These are phyloP conservation scores for Penicillium hesseltinei DNA, from an alignment of 2,329 filamentous ascomycete genomes.

Conservation along the genomic window DNA sequence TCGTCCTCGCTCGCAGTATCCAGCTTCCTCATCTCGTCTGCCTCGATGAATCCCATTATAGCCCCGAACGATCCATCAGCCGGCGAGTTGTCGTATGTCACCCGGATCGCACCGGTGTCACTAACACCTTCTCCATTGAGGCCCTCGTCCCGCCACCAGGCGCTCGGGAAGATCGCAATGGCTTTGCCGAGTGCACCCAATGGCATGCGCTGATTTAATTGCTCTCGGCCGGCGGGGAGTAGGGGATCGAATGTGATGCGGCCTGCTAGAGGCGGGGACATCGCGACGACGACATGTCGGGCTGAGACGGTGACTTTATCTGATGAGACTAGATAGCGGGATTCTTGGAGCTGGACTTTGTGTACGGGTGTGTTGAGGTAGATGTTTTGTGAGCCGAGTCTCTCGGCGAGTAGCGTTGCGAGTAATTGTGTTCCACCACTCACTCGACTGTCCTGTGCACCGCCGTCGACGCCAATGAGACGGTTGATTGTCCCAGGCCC, in stretches of 20 bases:
- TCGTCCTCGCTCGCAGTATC: constrained; percentile 22
- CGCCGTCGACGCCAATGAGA: background rate
- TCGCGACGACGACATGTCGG: constrained; percentile 2
- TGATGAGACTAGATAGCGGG: background rate
- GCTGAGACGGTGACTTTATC: background rate
- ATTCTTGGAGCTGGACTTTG: constrained; percentile 1
- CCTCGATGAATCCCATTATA: constrained; percentile 29
- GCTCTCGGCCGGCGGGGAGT: constrained; percentile 4
- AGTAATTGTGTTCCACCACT: constrained; percentile 2
- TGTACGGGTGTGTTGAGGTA: background rate
- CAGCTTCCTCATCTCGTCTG: constrained; percentile 23
- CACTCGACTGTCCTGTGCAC: constrained; percentile 4
- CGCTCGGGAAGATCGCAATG: constrained; percentile 9
- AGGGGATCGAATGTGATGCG: background rate
- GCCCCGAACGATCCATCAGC: constrained; percentile 23
- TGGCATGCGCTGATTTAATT: constrained; percentile 17
- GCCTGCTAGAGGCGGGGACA: background rate
- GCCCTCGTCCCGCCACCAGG: constrained; percentile 22
- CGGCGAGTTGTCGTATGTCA: constrained; percentile 24
- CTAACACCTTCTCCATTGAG: constrained; percentile 23
- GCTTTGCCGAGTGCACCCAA: constrained; percentile 15
- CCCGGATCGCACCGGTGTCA: constrained; percentile 17
- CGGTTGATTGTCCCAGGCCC: constrained; percentile 1
- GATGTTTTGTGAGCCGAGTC: background rate
- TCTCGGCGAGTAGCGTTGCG: background rate